Evolutionary conservation across 805 yeast species (phyloP).

Genomic region (Kuraishia cidri): DNA sequence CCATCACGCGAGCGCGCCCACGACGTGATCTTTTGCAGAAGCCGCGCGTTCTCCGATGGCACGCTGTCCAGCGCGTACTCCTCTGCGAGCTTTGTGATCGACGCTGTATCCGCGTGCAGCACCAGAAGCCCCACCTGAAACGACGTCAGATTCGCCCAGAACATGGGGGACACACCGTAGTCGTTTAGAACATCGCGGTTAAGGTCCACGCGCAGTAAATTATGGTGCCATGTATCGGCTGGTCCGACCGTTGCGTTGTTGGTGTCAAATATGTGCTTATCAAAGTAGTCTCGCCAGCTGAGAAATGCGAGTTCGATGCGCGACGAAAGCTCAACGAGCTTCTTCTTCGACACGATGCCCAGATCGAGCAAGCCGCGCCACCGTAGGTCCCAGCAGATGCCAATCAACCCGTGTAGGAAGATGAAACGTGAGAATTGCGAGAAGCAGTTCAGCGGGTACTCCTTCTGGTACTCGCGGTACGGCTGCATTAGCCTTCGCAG

Average conservation of each 20-base stretch:
- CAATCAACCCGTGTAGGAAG: conserved; percentile 25
- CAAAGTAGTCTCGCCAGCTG: conserved; percentile 27
- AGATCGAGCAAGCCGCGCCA: conserved; percentile 20
- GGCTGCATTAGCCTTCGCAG: conserved; percentile 22
- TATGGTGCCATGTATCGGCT: too few species aligned
- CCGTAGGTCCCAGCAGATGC: conserved; percentile 23
- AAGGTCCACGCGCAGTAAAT: not conserved
- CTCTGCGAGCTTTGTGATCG: conserved; percentile 8
- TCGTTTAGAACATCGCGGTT: conserved; percentile 12
- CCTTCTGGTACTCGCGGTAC: conserved; percentile 17
- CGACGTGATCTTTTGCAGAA: conserved; percentile 1
- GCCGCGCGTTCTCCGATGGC: not conserved
- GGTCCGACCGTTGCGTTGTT: conserved; percentile 8
- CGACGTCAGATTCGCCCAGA: conserved; percentile 22
- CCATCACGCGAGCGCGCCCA: conserved; percentile 7
- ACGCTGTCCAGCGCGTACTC: not conserved
- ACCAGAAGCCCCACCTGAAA: conserved; percentile 16
- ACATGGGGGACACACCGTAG: conserved; percentile 22
- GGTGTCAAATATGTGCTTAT: conserved; percentile 19
- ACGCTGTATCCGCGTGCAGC: conserved; percentile 15
- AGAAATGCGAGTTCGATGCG: conserved; percentile 21
- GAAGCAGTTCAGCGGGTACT: conserved; percentile 23
- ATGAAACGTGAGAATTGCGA: conserved; percentile 26
- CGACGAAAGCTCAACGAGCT: conserved; percentile 17
- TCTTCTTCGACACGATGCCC: conserved; percentile 22